Conservation (phyloP, 75 land plant species). For the Picea sitchensis region DNA sequence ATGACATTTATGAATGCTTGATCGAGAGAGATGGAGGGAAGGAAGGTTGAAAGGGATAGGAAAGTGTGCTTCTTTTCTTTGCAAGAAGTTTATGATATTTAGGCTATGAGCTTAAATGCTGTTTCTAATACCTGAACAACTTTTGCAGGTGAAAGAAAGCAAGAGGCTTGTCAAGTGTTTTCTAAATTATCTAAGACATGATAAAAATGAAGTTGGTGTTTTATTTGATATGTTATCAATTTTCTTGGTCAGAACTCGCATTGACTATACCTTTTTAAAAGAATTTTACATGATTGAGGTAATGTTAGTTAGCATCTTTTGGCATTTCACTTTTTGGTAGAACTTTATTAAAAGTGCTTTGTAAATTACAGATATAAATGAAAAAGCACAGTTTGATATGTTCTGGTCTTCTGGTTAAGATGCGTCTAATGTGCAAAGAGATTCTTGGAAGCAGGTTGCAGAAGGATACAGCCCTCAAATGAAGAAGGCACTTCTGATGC, state of each 20-base stretch:
- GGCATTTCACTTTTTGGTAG: background rate
- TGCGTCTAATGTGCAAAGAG: background rate
- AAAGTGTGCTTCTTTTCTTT: constrained; percentile 71
- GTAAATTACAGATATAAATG: background rate
- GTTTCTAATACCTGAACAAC: background rate
- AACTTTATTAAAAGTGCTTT: background rate
- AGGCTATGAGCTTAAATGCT: constrained; percentile 58
- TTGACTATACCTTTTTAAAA: constrained; percentile 94
- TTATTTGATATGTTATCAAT: constrained; percentile 96
- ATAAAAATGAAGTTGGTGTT: constrained; percentile 82
- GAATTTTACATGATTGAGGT: constrained; percentile 99
- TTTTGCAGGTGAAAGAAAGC: constrained; percentile 95
- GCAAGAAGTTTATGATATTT: constrained; percentile 78
- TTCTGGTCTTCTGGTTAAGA: background rate
- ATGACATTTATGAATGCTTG: too few species aligned
- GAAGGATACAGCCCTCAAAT: constrained; percentile 92
- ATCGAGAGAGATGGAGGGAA: constrained; percentile 69
- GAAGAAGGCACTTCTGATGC: constrained; percentile 82
- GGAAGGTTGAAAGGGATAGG: constrained; percentile 80
- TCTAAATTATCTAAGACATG: constrained; percentile 93
- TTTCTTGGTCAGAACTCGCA: constrained; percentile 82
- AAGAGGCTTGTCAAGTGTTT: constrained; percentile 97
- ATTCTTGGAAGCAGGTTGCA: constrained; percentile 64
- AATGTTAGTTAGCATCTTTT: constrained; percentile 9
- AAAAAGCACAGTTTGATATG: background rate